Evolutionary conservation across 2,329 filamentous ascomycete species (phyloP).

Genomic region (Fusarium albidum): DNA sequence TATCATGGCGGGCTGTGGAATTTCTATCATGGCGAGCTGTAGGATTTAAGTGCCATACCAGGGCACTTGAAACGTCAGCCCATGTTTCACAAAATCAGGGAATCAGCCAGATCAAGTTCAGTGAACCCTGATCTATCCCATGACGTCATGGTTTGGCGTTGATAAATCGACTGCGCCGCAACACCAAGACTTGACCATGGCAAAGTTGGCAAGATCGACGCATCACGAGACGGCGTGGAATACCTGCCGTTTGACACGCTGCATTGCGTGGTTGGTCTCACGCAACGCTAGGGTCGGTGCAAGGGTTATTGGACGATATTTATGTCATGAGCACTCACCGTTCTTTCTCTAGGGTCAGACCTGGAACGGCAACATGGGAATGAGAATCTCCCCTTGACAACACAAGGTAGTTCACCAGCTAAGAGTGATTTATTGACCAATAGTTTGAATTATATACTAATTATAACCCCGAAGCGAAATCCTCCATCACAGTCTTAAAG

Average conservation of each 20-base stretch:
- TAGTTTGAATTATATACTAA: conserved; percentile 1
- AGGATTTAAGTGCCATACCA: background rate
- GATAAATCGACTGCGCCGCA: background rate
- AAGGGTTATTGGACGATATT: too few species aligned
- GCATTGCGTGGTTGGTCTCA: too few species aligned
- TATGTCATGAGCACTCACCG: too few species aligned
- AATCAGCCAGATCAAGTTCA: background rate
- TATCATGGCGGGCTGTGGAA: background rate
- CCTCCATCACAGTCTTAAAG: background rate
- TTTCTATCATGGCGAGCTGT: background rate
- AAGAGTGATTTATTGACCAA: background rate
- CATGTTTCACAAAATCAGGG: conserved; percentile 24
- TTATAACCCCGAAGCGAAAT: background rate
- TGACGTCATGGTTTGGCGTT: conserved; percentile 24
- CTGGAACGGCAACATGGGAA: too few species aligned
- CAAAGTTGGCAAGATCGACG: conserved; percentile 4
- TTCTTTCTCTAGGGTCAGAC: too few species aligned
- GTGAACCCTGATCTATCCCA: background rate
- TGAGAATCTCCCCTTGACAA: too few species aligned
- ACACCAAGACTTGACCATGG: conserved; percentile 23
- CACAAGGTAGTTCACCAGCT: background rate
- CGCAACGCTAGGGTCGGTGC: too few species aligned
- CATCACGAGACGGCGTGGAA: background rate
- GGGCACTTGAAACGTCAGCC: conserved; percentile 19
- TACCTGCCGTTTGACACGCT: too few species aligned